phyloP scores from a whole-genome alignment of 495 filamentous ascomycete species.

The Penicillium daleae region DNA sequence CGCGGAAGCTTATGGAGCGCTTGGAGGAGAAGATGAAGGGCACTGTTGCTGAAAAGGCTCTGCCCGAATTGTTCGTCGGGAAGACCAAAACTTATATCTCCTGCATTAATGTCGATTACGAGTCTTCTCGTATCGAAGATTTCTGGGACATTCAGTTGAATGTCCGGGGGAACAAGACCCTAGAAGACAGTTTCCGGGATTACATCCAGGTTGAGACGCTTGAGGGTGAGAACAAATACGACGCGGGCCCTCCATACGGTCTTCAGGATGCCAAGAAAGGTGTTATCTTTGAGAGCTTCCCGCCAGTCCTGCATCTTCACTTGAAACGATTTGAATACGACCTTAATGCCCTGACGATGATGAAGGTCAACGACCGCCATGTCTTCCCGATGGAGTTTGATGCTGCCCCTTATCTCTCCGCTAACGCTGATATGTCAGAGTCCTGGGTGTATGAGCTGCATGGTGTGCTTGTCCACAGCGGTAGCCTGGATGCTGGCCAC shows the following conservation, averaged over 20 bases:
- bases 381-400: slow-evolving; percentile 96
- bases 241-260: slow-evolving; percentile 82
- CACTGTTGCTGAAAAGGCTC: slow-evolving; percentile 88
- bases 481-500: slow-evolving; percentile 96
- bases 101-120: slow-evolving; percentile 97
- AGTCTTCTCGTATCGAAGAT: slow-evolving; percentile 91
- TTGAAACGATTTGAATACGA: slow-evolving; percentile 99
- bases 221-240: slow-evolving; percentile 98
- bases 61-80: slow-evolving; percentile 89
- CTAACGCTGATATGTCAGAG: slow-evolving; percentile 84
- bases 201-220: slow-evolving; percentile 96
- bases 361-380: slow-evolving; percentile 98
- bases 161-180: slow-evolving; percentile 86
- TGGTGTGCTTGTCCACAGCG: slow-evolving; percentile 94
- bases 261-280: slow-evolving; percentile 97
- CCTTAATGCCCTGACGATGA: slow-evolving; percentile 92
- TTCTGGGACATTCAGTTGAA: slow-evolving; percentile 99
- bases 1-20: slow-evolving; percentile 93
- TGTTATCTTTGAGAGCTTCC: slow-evolving; percentile 95
- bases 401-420: slow-evolving; percentile 82
- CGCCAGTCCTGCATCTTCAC: slow-evolving; percentile 92
- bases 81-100: slow-evolving; percentile 98
- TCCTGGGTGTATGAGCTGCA: slow-evolving; percentile 90
- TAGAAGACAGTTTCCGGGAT: slow-evolving; percentile 93
- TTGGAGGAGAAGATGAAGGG: slow-evolving; percentile 98